A percentile compares a stretch with the other conserved stretches of the same genome.
These are phyloP conservation scores for Arthroderma uncinatum DNA, from an alignment of 2,329 filamentous ascomycete genomes.

Conservation along the genomic window DNA sequence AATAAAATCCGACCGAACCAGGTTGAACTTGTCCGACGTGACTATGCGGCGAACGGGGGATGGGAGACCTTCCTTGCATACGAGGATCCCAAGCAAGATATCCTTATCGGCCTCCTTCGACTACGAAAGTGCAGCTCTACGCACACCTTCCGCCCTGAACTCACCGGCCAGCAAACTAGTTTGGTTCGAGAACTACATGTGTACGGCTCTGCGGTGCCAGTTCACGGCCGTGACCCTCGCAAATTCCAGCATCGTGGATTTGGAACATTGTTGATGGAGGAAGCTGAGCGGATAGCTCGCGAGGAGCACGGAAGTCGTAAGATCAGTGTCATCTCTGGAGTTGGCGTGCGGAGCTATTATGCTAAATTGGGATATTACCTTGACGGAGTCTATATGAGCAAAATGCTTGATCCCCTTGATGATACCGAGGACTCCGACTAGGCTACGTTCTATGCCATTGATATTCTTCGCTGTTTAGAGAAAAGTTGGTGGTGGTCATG, in stretches of 20 bases:
- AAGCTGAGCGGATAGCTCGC: constrained; percentile 86
- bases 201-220: constrained; percentile 92
- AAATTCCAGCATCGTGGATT: constrained; percentile 99
- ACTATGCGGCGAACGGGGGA: constrained; percentile 89
- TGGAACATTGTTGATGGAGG: constrained; percentile 92
- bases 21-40: constrained; percentile 84
- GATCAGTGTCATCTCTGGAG: constrained; percentile 95
- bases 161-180: constrained; percentile 76
- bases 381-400: constrained; percentile 72
- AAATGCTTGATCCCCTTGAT: constrained; percentile 36
- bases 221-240: constrained; percentile 85
- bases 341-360: constrained; percentile 93
- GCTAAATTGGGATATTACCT: constrained; percentile 84
- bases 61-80: constrained; percentile 99
- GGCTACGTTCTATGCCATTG: neutral
- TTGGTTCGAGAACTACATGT: constrained; percentile 92
- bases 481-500: neutral
- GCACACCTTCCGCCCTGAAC: constrained; percentile 83
- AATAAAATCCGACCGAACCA: constrained; percentile 95
- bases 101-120: constrained; percentile 79
- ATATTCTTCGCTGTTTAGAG: neutral
- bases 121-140: constrained; percentile 82
- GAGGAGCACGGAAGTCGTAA: constrained; percentile 91
- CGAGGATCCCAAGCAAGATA: constrained; percentile 97
- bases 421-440: constrained; percentile 2